Conservation (phyloP, 345 rosid species). For the Linum tenue region DNA sequence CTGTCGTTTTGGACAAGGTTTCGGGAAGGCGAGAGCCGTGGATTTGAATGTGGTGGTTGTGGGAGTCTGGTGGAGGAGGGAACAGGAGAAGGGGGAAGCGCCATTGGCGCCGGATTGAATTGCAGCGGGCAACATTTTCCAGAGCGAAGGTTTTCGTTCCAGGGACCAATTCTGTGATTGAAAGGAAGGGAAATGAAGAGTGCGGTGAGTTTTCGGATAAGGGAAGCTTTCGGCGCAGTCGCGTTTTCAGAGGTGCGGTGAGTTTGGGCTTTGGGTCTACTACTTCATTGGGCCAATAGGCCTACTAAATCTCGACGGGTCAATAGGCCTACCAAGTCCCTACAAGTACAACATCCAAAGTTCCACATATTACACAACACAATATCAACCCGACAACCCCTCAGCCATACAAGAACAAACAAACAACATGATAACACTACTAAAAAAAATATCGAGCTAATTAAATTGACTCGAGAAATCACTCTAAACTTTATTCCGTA, state of each 20-base stretch:
- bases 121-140: slow-evolving; percentile 39
- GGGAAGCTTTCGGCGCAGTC: not conserved
- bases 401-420: too few species aligned
- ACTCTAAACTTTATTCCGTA: too few species aligned
- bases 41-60: slow-evolving; percentile 10
- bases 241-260: not conserved
- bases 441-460: too few species aligned
- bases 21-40: slow-evolving; percentile 6
- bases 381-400: too few species aligned
- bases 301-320: not conserved
- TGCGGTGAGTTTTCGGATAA: not conserved
- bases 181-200: not conserved
- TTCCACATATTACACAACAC: too few species aligned
- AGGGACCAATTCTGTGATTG: not conserved
- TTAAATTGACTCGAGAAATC: too few species aligned
- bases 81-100: slow-evolving; percentile 16
- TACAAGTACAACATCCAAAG: too few species aligned
- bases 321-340: too few species aligned
- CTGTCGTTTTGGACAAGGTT: not conserved
- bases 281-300: not conserved
- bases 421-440: too few species aligned
- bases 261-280: not conserved
- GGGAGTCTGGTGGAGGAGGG: slow-evolving; percentile 19
- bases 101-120: slow-evolving; percentile 20
- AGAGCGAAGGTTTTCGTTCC: not conserved